Conservation (phyloP, 1,284 basidiomycete species). For the Cutaneotrichosporon cyanovorans region DNA sequence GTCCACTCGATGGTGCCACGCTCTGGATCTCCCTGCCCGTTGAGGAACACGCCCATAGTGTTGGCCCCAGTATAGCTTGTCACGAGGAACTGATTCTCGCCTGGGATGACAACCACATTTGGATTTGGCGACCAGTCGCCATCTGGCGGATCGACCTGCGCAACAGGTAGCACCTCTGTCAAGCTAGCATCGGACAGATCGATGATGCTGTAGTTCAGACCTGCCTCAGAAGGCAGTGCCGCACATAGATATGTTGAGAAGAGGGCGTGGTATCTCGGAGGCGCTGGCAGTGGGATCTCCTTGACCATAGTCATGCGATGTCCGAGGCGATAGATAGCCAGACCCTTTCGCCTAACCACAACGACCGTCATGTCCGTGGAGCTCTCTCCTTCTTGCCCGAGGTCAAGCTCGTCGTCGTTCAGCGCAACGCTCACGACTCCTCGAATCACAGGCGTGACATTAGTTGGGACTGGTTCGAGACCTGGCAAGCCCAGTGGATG, state of each 20-base stretch:
- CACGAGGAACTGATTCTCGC: constrained; percentile 62
- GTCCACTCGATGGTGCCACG: constrained; percentile 81
- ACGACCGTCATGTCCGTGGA: constrained; percentile 65
- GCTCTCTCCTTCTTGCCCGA: constrained; percentile 49
- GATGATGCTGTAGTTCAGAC: constrained; percentile 61
- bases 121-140: constrained; percentile 52
- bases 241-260: constrained; percentile 63
- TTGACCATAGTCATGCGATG: constrained; percentile 58
- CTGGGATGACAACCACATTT: constrained; percentile 61
- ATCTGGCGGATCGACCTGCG: constrained; percentile 53
- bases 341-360: constrained; percentile 62
- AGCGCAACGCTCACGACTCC: constrained; percentile 70
- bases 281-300: constrained; percentile 71
- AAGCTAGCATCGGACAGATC: constrained; percentile 62
- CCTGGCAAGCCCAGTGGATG: constrained; percentile 71
- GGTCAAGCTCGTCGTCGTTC: constrained; percentile 61
- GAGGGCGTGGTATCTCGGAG: constrained; percentile 58
- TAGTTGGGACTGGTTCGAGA: constrained; percentile 59
- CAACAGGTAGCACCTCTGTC: constrained; percentile 66
- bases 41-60: constrained; percentile 77
- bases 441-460: constrained; percentile 62
- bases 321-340: constrained; percentile 61
- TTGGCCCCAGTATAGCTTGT: constrained; percentile 55
- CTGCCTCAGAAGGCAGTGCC: constrained; percentile 52
- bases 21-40: constrained; percentile 73